phyloP scores from a whole-genome alignment of 805 yeast genomes.

The Suhomyces vadensis region DNA sequence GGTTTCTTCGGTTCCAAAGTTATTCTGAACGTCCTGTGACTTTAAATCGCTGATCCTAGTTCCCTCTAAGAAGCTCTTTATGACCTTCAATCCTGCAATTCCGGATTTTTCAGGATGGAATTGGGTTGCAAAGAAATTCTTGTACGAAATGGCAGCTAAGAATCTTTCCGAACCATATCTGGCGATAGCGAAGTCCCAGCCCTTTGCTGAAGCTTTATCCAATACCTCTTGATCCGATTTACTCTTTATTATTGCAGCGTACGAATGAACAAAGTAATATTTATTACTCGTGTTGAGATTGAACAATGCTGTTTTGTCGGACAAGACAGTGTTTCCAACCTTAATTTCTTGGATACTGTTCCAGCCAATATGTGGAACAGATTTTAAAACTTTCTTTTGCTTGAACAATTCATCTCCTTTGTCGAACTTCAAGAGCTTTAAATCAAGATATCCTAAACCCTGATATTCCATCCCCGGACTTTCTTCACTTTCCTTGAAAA shows the following conservation, averaged over 20 bases:
- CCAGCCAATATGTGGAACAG: slow-evolving; percentile 99
- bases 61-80: slow-evolving; percentile 67
- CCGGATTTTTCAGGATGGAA: slow-evolving; percentile 99
- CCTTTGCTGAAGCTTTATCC: slow-evolving; percentile 29
- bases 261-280: slow-evolving; percentile 95
- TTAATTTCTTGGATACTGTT: slow-evolving; percentile 48
- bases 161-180: slow-evolving; percentile 77
- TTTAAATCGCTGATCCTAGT: slow-evolving; percentile 29
- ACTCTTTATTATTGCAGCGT: slow-evolving; percentile 66
- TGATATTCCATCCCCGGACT: slow-evolving; percentile 62
- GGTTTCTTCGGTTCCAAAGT: slow-evolving; percentile 29
- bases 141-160: slow-evolving; percentile 76
- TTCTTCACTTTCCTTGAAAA: slow-evolving; percentile 77
- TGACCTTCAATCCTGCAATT: slow-evolving; percentile 76
- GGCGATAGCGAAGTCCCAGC: slow-evolving; percentile 75
- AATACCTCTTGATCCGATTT: slow-evolving; percentile 24
- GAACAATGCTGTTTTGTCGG: slow-evolving; percentile 43
- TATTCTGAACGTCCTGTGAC: slow-evolving; percentile 23
- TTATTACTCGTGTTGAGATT: slow-evolving; percentile 67
- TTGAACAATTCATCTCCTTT: slow-evolving; percentile 35
- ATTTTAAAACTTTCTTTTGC: slow-evolving; percentile 47
- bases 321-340: slow-evolving; percentile 23
- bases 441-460: slow-evolving; percentile 50
- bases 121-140: slow-evolving; percentile 90
- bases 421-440: slow-evolving; percentile 56